Percentiles rank a stretch among this genome's conserved stretches.
phyloP scores from a whole-genome alignment of 106 monocot genomes.

The Dioscorea alata region DNA sequence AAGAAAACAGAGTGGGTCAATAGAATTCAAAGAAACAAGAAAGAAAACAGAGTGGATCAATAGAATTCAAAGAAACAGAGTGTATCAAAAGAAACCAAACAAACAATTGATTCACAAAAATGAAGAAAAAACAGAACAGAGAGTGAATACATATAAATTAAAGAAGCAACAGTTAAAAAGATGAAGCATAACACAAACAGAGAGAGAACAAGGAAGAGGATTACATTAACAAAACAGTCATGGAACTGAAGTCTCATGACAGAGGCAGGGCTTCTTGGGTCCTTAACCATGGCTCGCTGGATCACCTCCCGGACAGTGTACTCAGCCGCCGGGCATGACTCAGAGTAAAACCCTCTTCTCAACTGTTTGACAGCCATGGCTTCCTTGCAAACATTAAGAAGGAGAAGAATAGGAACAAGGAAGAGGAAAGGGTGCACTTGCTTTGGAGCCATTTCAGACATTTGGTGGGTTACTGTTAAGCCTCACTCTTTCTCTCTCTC shows the following conservation, averaged over 20 bases:
- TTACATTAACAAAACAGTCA: conserved; percentile 85
- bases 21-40: not conserved
- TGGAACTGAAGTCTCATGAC: conserved; percentile 95
- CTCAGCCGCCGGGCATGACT: conserved; percentile 62
- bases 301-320: conserved; percentile 42
- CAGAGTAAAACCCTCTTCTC: conserved; percentile 50
- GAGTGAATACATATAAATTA: not conserved
- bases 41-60: not conserved
- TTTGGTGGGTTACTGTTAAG: too few relatives aligned
- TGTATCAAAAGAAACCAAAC: not conserved
- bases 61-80: not conserved
- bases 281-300: conserved; percentile 36
- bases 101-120: not conserved
- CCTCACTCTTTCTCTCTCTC: too few relatives aligned
- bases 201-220: not conserved
- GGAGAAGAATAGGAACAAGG: not conserved
- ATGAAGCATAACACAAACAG: not conserved
- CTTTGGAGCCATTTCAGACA: too few relatives aligned
- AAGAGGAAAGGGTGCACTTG: too few relatives aligned
- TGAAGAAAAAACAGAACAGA: not conserved
- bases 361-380: conserved; percentile 16
- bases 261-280: conserved; percentile 68
- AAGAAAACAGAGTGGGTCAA: not conserved
- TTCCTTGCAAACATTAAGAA: not conserved
- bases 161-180: too few relatives aligned